Evolutionary conservation across 129 eudicot species (phyloP).

Genomic region (Erigeron canadensis): DNA sequence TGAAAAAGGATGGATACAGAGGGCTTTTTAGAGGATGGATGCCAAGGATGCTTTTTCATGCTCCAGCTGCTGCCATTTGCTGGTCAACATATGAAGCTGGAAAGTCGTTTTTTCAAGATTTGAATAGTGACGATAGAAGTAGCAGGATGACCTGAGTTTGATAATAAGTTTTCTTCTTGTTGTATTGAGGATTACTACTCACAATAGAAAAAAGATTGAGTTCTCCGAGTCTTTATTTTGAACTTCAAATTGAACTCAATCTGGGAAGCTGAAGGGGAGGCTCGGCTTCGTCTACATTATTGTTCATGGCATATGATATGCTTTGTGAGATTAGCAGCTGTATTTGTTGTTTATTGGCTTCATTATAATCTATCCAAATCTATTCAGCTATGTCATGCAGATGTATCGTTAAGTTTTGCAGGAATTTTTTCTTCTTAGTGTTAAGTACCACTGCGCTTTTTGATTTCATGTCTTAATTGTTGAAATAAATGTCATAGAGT

Average conservation of each 20-base stretch:
- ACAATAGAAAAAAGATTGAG: slow-evolving; percentile 21
- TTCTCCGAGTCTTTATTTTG: slow-evolving; percentile 7
- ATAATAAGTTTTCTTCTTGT: slow-evolving; percentile 20
- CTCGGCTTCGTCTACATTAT: not conserved
- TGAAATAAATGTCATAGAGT: not conserved
- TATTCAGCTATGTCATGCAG: slow-evolving; percentile 19
- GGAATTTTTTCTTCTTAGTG: not conserved
- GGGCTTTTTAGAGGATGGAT: slow-evolving; percentile 89
- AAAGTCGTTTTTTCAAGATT: slow-evolving; percentile 65
- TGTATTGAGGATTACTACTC: slow-evolving; percentile 27
- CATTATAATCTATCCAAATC: slow-evolving; percentile 21
- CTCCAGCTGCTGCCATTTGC: slow-evolving; percentile 93
- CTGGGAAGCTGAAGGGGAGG: slow-evolving; percentile 19
- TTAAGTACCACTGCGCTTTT: slow-evolving; percentile 8
- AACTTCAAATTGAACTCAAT: slow-evolving; percentile 17
- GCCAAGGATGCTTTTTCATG: slow-evolving; percentile 91
- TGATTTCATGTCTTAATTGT: not conserved
- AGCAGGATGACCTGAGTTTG: slow-evolving; percentile 37
- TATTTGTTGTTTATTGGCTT: slow-evolving; percentile 26
- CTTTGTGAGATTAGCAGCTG: slow-evolving; percentile 28
- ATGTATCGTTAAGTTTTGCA: slow-evolving; percentile 7
- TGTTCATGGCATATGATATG: slow-evolving; percentile 18
- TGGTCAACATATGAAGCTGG: slow-evolving; percentile 91
- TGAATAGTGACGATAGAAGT: slow-evolving; percentile 27
- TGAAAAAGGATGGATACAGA: slow-evolving; percentile 72